Base-by-base conservation (phyloP, 2,329 filamentous ascomycete species). In the Epichloe scottii region DNA sequence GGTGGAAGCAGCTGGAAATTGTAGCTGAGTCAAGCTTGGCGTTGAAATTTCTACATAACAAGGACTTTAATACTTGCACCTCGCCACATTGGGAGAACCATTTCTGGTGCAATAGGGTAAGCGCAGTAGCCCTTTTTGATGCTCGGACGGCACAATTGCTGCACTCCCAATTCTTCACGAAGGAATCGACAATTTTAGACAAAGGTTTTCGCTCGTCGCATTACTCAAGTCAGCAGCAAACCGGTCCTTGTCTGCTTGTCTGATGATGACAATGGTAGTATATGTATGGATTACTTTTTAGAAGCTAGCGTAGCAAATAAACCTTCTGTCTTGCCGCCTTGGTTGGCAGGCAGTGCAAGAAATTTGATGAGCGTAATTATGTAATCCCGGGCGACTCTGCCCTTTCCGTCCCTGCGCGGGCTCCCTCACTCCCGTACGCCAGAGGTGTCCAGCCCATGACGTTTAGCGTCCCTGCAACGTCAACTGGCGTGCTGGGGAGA, bases 11-110 rank as follows among this genome's bases (percentile, higher is more conserved):
- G 47, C 40, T 52, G 19, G 37, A 15, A 34, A 11, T 17, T 39
- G 52, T 62, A 60, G 60, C 60, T 61, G 60, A 58, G 60, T 53
- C 45, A 39, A 19, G 35, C 49, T 62, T 59, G 47, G 47, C 47
- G n/a, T 33, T 12, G 46, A 21, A 15, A 37, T 43, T 26, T 5
- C 41, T 2, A n/a, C n/a, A n/a, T n/a, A 14, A 43, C 17, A 43
- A 30, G 41, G n/a, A n/a, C n/a, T n/a, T n/a, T 30, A 8, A 30
- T 30, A 30, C 26, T 30, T 30, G 26, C 26, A 30, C 11, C 26
- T 30, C 26, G 8, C 26, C 8, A 30, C 8, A 30, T 42, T 38
- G 35, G 14, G n/a, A 38, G 14, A n/a, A 30, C 8, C 8, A 10
- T 30, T 30, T 30, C 8, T 30, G 8, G 26, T 3, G 26, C 26